phyloP scores from a whole-genome alignment of 2,329 filamentous ascomycete species.

The Arthrobotrys sinensis region DNA sequence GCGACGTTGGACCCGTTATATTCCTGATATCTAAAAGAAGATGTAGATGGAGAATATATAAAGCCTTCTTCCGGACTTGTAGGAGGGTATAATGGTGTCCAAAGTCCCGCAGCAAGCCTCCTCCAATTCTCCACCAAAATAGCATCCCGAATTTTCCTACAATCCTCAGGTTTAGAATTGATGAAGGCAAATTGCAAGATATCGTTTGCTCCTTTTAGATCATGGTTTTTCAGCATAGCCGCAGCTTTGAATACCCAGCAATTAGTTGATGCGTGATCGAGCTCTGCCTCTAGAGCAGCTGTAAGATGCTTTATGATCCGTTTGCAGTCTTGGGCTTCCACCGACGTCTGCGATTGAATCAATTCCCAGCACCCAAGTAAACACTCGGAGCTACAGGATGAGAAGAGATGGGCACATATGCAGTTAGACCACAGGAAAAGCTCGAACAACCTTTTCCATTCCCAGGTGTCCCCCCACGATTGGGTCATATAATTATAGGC shows the following conservation, averaged over 20 bases:
- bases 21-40: too few species aligned
- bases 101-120: neutral
- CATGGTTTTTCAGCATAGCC: neutral
- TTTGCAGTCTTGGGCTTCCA: neutral
- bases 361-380: neutral
- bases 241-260: neutral
- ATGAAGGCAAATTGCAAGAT: neutral
- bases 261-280: neutral
- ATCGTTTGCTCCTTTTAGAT: neutral
- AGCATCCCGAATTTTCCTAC: neutral
- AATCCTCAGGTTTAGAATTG: neutral
- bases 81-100: too few species aligned
- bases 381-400: neutral
- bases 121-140: neutral
- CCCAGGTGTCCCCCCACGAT: neutral
- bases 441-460: neutral
- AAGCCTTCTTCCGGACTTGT: too few species aligned
- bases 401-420: neutral
- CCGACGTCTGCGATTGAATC: neutral
- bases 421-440: neutral
- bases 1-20: too few species aligned
- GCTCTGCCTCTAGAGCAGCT: too few species aligned
- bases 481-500: neutral
- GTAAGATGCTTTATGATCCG: too few species aligned
- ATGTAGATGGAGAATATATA: too few species aligned